Evolutionary conservation across 2,329 filamentous ascomycete genomes (phyloP), one percentile per base, ranked within the genome.

Genomic region (Colletotrichum sp.): DNA sequence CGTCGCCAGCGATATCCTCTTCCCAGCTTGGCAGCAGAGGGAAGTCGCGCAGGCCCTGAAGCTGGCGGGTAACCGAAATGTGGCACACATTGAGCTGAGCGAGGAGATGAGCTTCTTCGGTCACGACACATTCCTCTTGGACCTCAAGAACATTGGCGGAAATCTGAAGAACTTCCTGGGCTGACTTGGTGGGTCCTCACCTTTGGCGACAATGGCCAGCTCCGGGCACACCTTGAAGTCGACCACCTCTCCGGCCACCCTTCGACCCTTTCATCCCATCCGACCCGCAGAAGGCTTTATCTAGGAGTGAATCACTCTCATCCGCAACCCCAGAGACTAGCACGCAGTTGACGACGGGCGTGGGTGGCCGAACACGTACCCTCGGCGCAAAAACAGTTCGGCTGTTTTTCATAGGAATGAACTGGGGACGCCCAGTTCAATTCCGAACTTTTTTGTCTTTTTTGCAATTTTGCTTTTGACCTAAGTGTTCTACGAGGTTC

Each of bases 1-100:
- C 39, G 97, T 99, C 6, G 95, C 95, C 0, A 98, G 95, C 80
- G 97, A 99, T 83, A 99, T 98, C 66, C 87, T 99, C 44, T 99
- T 99, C 86, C 97, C 97, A 0, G 96, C 97, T 0, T 99, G 97
- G 96, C 97, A 99, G 87, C 97, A 99, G 87, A 92, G 95, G 69
- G 97, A 99, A 85, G 93, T 99, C 77, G 96, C 96, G 5, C 93
- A 96, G 81, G 94, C 96, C 4, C 87, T 99, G 78, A 91, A 92
- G 76, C 90, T 91, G 39, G 91, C 91, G 1, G 97, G 97, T 1
- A 99, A 98, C 81, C 89, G 91, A 77, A 92, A 91, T 36, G 96
- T 99, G 1, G 93, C 93, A 60, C 96, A 99, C 84, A 91, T 97
- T 16, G 97, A 99, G 87, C 87, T 99, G 66, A 97, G 96, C 39